phyloP scores from a whole-genome alignment of 1,139 yeast genomes.

The Maudiozyma humilis region DNA sequence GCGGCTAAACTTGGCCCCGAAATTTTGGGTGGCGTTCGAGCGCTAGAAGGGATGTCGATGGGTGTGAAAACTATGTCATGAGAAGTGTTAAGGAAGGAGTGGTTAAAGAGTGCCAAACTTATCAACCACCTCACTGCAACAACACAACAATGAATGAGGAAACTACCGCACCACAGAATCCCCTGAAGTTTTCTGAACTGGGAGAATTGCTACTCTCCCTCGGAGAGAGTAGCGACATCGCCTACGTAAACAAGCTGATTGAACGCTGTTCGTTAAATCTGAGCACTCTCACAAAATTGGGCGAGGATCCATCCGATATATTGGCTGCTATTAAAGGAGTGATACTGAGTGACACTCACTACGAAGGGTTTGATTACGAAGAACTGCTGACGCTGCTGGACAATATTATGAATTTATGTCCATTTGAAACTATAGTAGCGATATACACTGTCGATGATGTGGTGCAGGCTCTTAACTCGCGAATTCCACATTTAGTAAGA shows the following conservation, averaged over 20 bases:
- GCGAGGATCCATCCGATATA: constrained; percentile 13
- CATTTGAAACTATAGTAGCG: constrained; percentile 28
- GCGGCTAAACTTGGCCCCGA: no score
- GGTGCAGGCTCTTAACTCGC: constrained; percentile 27
- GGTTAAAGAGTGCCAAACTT: no score
- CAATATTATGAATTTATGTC: constrained; percentile 19
- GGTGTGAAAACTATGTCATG: no score
- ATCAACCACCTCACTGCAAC: no score
- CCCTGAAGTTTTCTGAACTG: background rate
- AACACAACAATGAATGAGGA: no score
- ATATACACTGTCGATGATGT: constrained; percentile 28
- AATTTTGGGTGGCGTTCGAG: no score
- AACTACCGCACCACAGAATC: no score
- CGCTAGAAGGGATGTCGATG: no score
- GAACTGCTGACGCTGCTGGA: constrained; percentile 25
- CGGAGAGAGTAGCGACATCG: constrained; percentile 7
- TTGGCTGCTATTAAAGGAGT: constrained; percentile 16
- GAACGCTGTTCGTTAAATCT: constrained; percentile 18
- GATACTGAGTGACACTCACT: constrained; percentile 9
- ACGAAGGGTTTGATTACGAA: constrained; percentile 18
- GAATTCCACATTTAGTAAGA: constrained; percentile 21
- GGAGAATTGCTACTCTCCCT: background rate
- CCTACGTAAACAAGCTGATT: constrained; percentile 13
- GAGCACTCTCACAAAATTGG: constrained; percentile 11
- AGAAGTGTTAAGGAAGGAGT: no score